Conservation (phyloP, 768 basidiomycete species). For the Tremella yokohamensis region DNA sequence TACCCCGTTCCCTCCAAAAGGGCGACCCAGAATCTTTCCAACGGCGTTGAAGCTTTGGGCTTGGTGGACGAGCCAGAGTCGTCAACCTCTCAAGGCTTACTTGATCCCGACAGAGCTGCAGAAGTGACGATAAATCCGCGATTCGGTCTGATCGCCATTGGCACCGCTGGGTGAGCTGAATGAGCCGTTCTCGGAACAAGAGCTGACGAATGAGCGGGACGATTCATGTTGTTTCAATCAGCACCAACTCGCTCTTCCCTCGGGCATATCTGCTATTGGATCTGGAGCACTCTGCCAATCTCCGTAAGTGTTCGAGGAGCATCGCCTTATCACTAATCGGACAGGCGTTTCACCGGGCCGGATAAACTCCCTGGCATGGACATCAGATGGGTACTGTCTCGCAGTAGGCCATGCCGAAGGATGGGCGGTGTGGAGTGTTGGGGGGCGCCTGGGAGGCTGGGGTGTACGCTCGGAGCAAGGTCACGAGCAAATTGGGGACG, state of each 20-base stretch:
- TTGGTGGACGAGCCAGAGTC: constrained; percentile 14
- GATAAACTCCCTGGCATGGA: constrained; percentile 70
- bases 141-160: constrained; percentile 79
- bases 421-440: constrained; percentile 87
- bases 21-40: neutral
- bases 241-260: constrained; percentile 60
- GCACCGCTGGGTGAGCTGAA: constrained; percentile 63
- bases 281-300: constrained; percentile 26
- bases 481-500: constrained; percentile 64
- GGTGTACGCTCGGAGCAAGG: constrained; percentile 62
- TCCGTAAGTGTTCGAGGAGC: constrained; percentile 20
- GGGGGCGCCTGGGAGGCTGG: constrained; percentile 79
- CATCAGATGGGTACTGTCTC: constrained; percentile 88
- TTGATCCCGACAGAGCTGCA: constrained; percentile 33
- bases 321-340: neutral
- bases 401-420: constrained; percentile 87
- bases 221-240: constrained; percentile 60
- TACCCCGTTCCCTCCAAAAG: neutral
- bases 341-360: constrained; percentile 33
- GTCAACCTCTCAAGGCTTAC: constrained; percentile 11
- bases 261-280: constrained; percentile 62
- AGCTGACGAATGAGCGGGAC: neutral
- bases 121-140: constrained; percentile 66
- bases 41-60: constrained; percentile 13
- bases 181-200: too few relatives aligned